Conservation (phyloP, 441 rosid species). For the Populus hybrid region DNA sequence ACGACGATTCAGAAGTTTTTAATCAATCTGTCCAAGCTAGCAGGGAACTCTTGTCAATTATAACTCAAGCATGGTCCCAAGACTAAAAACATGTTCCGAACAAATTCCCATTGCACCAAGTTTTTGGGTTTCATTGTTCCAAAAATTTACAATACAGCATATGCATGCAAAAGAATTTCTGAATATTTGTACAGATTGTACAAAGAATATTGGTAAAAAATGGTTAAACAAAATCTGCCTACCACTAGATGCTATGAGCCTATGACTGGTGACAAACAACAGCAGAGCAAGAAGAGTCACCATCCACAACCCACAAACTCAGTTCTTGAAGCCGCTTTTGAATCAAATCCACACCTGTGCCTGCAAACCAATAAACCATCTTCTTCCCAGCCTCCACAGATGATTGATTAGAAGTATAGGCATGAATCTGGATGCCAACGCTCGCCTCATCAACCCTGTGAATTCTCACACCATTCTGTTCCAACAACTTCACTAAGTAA, state of each 20-base stretch:
- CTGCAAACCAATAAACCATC: slow-evolving; percentile 51
- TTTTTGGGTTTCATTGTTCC: background rate
- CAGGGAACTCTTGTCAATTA: background rate
- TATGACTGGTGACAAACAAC: slow-evolving; percentile 58
- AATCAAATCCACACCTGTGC: slow-evolving; percentile 31
- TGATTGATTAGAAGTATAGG: slow-evolving; percentile 20
- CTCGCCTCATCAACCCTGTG: slow-evolving; percentile 33
- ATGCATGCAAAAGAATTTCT: background rate
- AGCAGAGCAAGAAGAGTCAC: slow-evolving; percentile 62
- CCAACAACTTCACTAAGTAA: slow-evolving; percentile 34
- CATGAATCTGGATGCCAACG: slow-evolving; percentile 25
- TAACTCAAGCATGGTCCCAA: background rate
- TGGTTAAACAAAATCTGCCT: background rate
- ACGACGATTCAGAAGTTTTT: background rate
- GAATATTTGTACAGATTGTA: background rate
- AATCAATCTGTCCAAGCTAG: background rate
- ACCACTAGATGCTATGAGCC: slow-evolving; percentile 12
- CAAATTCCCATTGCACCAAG: background rate
- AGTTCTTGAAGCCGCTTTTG: slow-evolving; percentile 45
- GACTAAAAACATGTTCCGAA: background rate
- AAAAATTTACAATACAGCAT: background rate
- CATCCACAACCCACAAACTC: slow-evolving; percentile 59
- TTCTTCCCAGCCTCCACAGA: slow-evolving; percentile 33
- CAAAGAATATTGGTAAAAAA: background rate
- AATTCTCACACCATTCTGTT: slow-evolving; percentile 36